Conservation (phyloP, 2,329 filamentous ascomycete genomes). For the Venturia carpophila region DNA sequence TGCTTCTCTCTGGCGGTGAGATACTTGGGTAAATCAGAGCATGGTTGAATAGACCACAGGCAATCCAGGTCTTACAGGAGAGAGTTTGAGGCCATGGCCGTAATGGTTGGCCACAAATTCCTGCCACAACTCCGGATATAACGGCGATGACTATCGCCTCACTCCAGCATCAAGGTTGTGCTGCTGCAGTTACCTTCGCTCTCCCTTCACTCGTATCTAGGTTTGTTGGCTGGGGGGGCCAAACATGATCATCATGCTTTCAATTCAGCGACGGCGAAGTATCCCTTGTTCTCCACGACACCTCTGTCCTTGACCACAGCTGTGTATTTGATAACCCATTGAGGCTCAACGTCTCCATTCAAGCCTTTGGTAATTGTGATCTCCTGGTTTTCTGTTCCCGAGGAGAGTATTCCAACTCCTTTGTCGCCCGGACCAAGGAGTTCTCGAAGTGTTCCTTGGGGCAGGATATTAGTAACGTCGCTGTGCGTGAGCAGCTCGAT, state of each 20-base stretch:
- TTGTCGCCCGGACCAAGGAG: slow-evolving; percentile 64
- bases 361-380: slow-evolving; percentile 47
- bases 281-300: slow-evolving; percentile 97
- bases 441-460: slow-evolving; percentile 74
- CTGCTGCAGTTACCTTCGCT: neutral
- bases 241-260: slow-evolving; percentile 26
- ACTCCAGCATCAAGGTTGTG: neutral
- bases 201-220: neutral
- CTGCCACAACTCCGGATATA: neutral
- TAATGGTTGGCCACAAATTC: neutral
- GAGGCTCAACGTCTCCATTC: slow-evolving; percentile 69
- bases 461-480: slow-evolving; percentile 87
- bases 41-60: too few relatives aligned
- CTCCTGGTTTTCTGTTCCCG: slow-evolving; percentile 41
- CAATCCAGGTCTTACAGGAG: too few relatives aligned
- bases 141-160: neutral
- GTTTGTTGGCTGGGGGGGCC: neutral
- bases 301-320: slow-evolving; percentile 89
- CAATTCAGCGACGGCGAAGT: slow-evolving; percentile 80
- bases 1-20: neutral
- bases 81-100: neutral
- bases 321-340: slow-evolving; percentile 97
- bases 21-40: too few relatives aligned
- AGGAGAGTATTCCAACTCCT: slow-evolving; percentile 69
- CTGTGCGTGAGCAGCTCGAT: slow-evolving; percentile 91